phyloP scores from a whole-genome alignment of 768 basidiomycete genomes.

The Mycena pura region DNA sequence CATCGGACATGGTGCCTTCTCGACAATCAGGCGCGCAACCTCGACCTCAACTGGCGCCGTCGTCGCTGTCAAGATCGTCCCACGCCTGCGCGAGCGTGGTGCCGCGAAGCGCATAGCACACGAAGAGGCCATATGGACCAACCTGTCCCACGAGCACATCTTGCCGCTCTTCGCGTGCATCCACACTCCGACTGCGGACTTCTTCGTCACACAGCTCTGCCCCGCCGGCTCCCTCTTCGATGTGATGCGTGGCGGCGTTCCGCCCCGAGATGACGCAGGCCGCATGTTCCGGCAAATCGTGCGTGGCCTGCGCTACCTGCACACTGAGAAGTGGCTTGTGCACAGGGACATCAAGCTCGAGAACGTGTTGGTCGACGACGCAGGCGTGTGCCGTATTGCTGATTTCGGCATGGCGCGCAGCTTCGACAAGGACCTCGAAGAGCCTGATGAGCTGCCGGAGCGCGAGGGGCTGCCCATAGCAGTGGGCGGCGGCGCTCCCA shows the following conservation, averaged over 20 bases:
- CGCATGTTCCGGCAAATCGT: slow-evolving; percentile 90
- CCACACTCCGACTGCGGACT: slow-evolving; percentile 69
- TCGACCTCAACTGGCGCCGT: slow-evolving; percentile 63
- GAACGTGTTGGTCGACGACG: slow-evolving; percentile 92
- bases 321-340: slow-evolving; percentile 76
- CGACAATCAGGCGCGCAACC: slow-evolving; percentile 75
- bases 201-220: slow-evolving; percentile 84
- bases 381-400: slow-evolving; percentile 82
- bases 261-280: slow-evolving; percentile 80
- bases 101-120: slow-evolving; percentile 63
- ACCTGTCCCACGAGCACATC: slow-evolving; percentile 84
- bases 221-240: slow-evolving; percentile 87
- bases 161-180: slow-evolving; percentile 78
- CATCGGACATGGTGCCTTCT: slow-evolving; percentile 84
- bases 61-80: slow-evolving; percentile 87
- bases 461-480: slow-evolving; percentile 25
- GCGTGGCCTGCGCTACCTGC: slow-evolving; percentile 81
- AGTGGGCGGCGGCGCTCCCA: slow-evolving; percentile 24
- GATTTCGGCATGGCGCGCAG: slow-evolving; percentile 85
- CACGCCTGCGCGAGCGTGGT: slow-evolving; percentile 59
- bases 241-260: slow-evolving; percentile 74
- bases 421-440: slow-evolving; percentile 57
- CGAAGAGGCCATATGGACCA: slow-evolving; percentile 76
- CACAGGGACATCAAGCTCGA: slow-evolving; percentile 98
- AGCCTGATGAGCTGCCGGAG: slow-evolving; percentile 41